A percentile compares a stretch with the other conserved stretches of the same genome.
Evolutionary conservation across 1,284 basidiomycete species (phyloP).

Genomic region (Bjerkandera adusta): DNA sequence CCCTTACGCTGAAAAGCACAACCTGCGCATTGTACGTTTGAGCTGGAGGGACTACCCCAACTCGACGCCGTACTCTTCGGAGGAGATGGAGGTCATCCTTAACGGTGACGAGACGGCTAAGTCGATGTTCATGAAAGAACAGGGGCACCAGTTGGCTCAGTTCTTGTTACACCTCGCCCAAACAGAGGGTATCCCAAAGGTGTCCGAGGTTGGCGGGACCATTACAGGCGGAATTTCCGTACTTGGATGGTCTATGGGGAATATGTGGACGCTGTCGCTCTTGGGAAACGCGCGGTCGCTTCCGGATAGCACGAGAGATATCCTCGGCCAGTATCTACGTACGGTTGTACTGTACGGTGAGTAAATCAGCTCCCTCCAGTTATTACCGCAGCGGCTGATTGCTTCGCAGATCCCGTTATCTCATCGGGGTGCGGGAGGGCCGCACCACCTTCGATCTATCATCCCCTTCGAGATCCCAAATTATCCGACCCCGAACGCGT

Average conservation of each 20-base stretch:
- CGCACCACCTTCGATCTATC: constrained; percentile 4
- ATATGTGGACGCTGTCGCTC: not conserved
- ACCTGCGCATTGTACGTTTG: constrained; percentile 6
- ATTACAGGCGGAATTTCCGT: constrained; percentile 3
- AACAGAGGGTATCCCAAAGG: not conserved
- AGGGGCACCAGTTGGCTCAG: constrained; percentile 4
- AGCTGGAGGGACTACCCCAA: constrained; percentile 11
- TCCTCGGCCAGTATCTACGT: constrained; percentile 3
- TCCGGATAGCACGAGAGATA: not conserved
- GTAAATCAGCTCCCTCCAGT: not conserved
- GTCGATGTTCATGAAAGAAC: not conserved
- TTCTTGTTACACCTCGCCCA: constrained; percentile 3
- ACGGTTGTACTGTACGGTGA: constrained; percentile 6
- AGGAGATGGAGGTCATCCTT: constrained; percentile 2
- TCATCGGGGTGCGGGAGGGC: not conserved
- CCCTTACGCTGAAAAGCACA: constrained; percentile 1
- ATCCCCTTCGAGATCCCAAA: constrained; percentile 12
- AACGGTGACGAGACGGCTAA: not conserved
- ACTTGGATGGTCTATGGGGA: constrained; percentile 10
- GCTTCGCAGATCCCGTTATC: constrained; percentile 1
- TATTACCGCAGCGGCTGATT: not conserved
- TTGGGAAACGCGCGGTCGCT: constrained; percentile 2
- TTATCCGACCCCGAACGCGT: not conserved
- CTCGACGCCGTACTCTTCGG: constrained; percentile 1
- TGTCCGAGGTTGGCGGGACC: not conserved